Conservation (phyloP, 495 filamentous ascomycete genomes). For the Aspergillus homomorphus region DNA sequence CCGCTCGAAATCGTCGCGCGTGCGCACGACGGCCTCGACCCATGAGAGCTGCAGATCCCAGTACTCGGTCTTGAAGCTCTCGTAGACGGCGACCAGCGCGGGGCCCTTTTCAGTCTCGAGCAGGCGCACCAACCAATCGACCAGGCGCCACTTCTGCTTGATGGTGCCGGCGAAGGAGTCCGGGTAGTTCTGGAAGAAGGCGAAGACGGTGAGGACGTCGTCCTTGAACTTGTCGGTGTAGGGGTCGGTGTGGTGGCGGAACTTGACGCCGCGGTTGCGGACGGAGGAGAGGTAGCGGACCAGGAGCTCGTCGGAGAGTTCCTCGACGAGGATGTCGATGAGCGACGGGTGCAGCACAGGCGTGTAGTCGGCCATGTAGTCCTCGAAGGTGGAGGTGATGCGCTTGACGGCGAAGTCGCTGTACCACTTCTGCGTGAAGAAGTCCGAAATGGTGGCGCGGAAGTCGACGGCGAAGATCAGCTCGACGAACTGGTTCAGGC, state of each 20-base stretch:
- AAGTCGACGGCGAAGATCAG: conserved; percentile 89
- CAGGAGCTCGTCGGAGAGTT: conserved; percentile 85
- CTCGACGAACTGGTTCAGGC: conserved; percentile 75
- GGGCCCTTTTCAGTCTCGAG: conserved; percentile 71
- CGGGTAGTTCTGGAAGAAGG: conserved; percentile 58
- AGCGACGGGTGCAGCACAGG: conserved; percentile 78
- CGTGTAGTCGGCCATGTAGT: conserved; percentile 85
- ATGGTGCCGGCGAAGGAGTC: conserved; percentile 67
- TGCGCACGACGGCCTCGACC: conserved; percentile 90
- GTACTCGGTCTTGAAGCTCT: conserved; percentile 76
- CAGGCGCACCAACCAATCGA: conserved; percentile 73
- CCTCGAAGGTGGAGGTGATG: conserved; percentile 88
- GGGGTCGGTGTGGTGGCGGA: conserved; percentile 70
- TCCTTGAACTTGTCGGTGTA: conserved; percentile 88
- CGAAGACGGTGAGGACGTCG: conserved; percentile 81
- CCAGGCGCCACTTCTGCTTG: conserved; percentile 88
- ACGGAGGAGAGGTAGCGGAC: conserved; percentile 81
- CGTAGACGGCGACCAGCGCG: conserved; percentile 69
- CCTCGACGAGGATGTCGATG: conserved; percentile 83
- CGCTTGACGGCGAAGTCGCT: conserved; percentile 75
- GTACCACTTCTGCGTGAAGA: conserved; percentile 93
- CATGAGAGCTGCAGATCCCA: conserved; percentile 94
- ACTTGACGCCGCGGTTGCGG: conserved; percentile 85
- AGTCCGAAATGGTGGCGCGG: conserved; percentile 70
- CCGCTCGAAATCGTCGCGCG: conserved; percentile 89